Conservation (phyloP, 75 land plant species). For the Pinus albicaulis region DNA sequence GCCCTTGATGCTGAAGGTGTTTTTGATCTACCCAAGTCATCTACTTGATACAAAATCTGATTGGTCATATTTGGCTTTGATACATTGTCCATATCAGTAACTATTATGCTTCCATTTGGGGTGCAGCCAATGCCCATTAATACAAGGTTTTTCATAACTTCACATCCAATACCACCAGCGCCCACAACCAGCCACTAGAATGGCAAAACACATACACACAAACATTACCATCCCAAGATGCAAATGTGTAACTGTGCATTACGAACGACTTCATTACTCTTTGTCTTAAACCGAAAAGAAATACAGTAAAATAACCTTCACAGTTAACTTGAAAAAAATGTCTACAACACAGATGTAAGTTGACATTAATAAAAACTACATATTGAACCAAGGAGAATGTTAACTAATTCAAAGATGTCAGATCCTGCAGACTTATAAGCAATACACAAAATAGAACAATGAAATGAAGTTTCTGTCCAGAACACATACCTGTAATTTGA, state of each 20-base stretch:
- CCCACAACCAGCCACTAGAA: constrained; percentile 62
- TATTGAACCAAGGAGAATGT: background rate
- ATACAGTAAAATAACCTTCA: background rate
- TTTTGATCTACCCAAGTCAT: constrained; percentile 39
- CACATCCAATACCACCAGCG: constrained; percentile 55
- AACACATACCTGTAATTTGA: background rate
- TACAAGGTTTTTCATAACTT: constrained; percentile 47
- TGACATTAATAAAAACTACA: too few relatives aligned
- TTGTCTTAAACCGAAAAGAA: background rate
- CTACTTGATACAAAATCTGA: constrained; percentile 43
- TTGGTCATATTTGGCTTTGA: constrained; percentile 44
- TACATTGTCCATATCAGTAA: constrained; percentile 54
- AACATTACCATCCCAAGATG: background rate
- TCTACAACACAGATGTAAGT: too few relatives aligned
- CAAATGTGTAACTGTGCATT: background rate
- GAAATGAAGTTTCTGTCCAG: background rate
- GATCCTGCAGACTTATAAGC: background rate
- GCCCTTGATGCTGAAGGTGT: constrained; percentile 50
- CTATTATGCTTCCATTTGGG: constrained; percentile 43
- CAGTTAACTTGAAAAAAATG: background rate
- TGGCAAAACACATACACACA: constrained; percentile 2
- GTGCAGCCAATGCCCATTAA: constrained; percentile 58
- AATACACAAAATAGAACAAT: background rate
- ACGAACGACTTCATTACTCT: background rate
- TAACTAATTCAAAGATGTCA: background rate